phyloP scores from a whole-genome alignment of 73 alveolate genomes.

The Paraurostyla sp. region DNA sequence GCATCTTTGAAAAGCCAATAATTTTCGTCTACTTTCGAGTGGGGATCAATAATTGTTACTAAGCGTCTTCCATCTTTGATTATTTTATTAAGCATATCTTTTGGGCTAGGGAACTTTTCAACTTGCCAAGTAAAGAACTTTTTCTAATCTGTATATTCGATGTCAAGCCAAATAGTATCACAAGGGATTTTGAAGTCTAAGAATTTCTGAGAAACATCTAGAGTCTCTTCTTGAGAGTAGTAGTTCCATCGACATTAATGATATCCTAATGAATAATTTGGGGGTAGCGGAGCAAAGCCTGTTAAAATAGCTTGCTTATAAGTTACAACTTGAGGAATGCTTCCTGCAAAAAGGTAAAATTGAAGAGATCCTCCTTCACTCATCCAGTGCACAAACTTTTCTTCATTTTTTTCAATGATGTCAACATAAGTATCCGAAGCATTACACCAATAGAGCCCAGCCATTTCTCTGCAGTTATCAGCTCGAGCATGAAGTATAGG shows the following conservation, averaged over 20 bases:
- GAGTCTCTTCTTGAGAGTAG: constrained; percentile 54
- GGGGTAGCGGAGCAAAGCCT: constrained; percentile 67
- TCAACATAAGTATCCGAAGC: constrained; percentile 76
- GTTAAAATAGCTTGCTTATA: constrained; percentile 21
- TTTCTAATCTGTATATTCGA: constrained; percentile 89
- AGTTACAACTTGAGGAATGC: not conserved
- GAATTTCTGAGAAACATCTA: constrained; percentile 60
- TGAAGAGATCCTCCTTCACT: constrained; percentile 72
- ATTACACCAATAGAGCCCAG: constrained; percentile 72
- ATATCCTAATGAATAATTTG: constrained; percentile 61
- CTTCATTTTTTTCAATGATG: constrained; percentile 7
- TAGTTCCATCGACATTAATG: constrained; percentile 77
- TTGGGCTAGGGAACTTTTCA: constrained; percentile 83
- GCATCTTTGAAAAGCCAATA: constrained; percentile 66
- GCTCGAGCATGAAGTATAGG: constrained; percentile 54
- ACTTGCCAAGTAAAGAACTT: constrained; percentile 93
- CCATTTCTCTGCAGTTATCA: not conserved
- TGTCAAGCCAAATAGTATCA: constrained; percentile 74
- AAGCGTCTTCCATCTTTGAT: constrained; percentile 80
- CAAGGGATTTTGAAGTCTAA: constrained; percentile 37
- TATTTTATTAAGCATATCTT: constrained; percentile 80
- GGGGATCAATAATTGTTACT: constrained; percentile 96
- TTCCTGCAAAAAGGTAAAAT: constrained; percentile 19
- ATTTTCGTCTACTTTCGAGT: constrained; percentile 77
- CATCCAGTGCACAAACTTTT: constrained; percentile 64